These are phyloP conservation scores for Eucalyptus pauciflora DNA, from an alignment of 345 rosid genomes.

Conservation along the genomic window DNA sequence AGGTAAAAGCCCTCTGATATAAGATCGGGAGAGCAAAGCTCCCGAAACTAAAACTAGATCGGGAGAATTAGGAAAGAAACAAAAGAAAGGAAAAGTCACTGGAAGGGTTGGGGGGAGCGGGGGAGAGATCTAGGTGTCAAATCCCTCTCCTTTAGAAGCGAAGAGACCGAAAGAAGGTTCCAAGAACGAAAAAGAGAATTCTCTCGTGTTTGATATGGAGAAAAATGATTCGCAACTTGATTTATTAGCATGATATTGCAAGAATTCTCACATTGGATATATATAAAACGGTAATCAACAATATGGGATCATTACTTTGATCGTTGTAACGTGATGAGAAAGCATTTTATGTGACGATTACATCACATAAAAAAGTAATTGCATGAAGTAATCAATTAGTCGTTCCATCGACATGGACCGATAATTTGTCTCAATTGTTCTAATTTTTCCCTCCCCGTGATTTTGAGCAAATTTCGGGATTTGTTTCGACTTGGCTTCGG, in stretches of 20 bases:
- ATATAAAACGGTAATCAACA: fast-evolving
- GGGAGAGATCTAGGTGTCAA: too few species aligned
- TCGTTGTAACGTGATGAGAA: fast-evolving
- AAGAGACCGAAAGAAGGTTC: fast-evolving
- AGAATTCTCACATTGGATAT: neutral
- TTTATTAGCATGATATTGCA: neutral
- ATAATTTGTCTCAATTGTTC: neutral
- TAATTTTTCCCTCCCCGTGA: neutral
- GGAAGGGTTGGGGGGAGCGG: too few species aligned
- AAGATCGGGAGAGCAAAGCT: too few species aligned
- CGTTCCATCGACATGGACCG: fast-evolving
- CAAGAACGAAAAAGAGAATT: too few species aligned
- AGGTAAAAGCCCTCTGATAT: too few species aligned
- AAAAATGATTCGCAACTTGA: too few species aligned
- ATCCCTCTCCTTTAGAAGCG: too few species aligned
- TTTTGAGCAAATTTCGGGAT: neutral
- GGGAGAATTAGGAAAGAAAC: too few species aligned
- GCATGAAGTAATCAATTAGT: fast-evolving
- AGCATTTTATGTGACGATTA: neutral
- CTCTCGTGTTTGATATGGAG: too few species aligned
- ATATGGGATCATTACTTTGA: fast-evolving
- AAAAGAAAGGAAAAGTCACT: too few species aligned
- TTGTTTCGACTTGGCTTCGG: neutral
- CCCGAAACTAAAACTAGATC: too few species aligned
- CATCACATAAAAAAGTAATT: fast-evolving